Percentiles rank a stretch among this genome's conserved stretches.
Conservation (phyloP, 73 alveolate species). For the Paramecium tetraurelia region DNA sequence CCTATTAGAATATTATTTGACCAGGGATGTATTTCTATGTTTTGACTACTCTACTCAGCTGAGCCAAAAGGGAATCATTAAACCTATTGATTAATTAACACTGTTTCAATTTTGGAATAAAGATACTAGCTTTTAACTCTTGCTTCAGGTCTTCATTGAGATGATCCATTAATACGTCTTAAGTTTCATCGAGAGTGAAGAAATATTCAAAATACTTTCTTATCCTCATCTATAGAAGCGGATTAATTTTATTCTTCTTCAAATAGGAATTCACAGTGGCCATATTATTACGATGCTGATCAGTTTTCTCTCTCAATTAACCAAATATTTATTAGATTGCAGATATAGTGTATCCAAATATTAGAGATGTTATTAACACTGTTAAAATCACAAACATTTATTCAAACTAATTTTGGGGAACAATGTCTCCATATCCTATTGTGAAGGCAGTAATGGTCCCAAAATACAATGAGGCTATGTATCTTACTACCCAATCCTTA, state of each 20-base stretch:
- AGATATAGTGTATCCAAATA: conserved; percentile 44
- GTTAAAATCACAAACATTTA: conserved; percentile 42
- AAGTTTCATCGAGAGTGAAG: background rate
- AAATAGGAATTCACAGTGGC: background rate
- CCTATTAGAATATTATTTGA: background rate
- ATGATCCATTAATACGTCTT: background rate
- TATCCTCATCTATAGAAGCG: background rate
- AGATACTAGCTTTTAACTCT: conserved; percentile 2
- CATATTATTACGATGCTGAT: conserved; percentile 22
- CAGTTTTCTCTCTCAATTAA: background rate
- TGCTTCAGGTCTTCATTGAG: background rate
- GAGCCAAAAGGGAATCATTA: background rate
- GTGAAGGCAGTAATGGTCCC: conserved; percentile 46
- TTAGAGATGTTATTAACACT: background rate
- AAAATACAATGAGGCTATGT: conserved; percentile 48
- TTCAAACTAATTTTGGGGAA: conserved; percentile 32
- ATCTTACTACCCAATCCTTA: conserved; percentile 42
- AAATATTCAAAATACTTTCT: conserved; percentile 30
- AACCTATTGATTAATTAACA: background rate
- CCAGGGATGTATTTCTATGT: conserved; percentile 6
- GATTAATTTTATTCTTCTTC: background rate
- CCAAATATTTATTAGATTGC: conserved; percentile 29
- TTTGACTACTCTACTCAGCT: background rate
- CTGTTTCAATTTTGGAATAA: background rate
- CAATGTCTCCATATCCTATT: conserved; percentile 58